These are phyloP conservation scores for Avicennia marina DNA, from an alignment of 257 asterid species.

Conservation along the genomic window DNA sequence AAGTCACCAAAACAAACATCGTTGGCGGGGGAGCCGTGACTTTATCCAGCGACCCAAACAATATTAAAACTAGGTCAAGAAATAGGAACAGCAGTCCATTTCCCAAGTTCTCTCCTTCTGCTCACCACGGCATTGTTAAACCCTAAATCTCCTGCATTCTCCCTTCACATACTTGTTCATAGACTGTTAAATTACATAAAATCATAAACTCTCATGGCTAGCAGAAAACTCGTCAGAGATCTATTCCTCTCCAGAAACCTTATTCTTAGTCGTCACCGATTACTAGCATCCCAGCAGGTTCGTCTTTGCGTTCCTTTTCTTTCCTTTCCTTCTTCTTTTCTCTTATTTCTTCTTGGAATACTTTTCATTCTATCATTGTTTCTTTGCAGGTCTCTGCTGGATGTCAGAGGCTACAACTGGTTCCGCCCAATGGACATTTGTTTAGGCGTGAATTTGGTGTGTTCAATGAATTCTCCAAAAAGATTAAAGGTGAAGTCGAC, in stretches of 20 bases:
- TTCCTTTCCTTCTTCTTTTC: too few relatives aligned
- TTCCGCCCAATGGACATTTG: conserved; percentile 28
- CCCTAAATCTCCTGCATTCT: not conserved
- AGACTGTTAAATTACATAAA: too few relatives aligned
- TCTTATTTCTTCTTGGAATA: not conserved
- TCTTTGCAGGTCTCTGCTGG: conserved; percentile 33
- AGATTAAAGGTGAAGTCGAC: conserved; percentile 59
- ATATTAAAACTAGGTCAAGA: too few relatives aligned
- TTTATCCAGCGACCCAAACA: too few relatives aligned
- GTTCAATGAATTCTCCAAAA: conserved; percentile 65
- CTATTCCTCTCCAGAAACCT: conserved; percentile 43
- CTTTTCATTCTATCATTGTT: not conserved
- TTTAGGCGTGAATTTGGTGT: conserved; percentile 64
- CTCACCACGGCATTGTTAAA: too few relatives aligned
- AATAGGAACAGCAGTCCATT: too few relatives aligned
- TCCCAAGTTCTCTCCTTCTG: too few relatives aligned
- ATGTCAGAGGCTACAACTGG: conserved; percentile 24
- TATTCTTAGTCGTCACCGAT: conserved; percentile 38
- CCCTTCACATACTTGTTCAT: not conserved
- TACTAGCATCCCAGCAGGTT: conserved; percentile 44
- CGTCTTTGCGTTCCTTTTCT: not conserved
- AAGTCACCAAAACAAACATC: too few relatives aligned
- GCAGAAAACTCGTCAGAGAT: conserved; percentile 65
- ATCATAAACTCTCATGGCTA: conserved; percentile 37
- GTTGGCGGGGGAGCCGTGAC: too few relatives aligned